Conservation (phyloP, 352 stramenopile species). For the Phytopythium vexans region DNA sequence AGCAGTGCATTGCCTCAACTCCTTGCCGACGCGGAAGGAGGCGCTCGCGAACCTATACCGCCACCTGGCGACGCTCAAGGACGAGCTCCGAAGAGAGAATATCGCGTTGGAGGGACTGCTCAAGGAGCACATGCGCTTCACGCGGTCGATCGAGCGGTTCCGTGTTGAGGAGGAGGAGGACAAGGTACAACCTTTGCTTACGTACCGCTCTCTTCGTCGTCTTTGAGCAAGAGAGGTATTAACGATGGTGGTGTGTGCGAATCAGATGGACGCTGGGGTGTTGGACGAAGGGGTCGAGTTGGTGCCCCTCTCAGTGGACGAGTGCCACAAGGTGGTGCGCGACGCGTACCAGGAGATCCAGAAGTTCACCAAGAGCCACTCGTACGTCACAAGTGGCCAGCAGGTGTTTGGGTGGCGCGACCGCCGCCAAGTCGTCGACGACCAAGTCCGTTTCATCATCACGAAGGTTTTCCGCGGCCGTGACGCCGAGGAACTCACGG, state of each 20-base stretch:
- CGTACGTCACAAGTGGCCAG: constrained; percentile 38
- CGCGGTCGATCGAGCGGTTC: constrained; percentile 30
- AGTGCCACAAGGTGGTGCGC: constrained; percentile 40
- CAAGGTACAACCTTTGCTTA: background rate
- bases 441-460: constrained; percentile 51
- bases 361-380: constrained; percentile 37
- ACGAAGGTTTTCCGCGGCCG: constrained; percentile 42
- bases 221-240: too few relatives aligned
- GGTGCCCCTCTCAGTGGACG: constrained; percentile 19
- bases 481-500: constrained; percentile 26
- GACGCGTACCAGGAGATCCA: constrained; percentile 36
- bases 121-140: constrained; percentile 32
- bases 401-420: constrained; percentile 59
- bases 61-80: constrained; percentile 44
- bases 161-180: constrained; percentile 26
- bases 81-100: constrained; percentile 52
- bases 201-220: too few relatives aligned
- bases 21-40: background rate
- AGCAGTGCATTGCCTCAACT: background rate
- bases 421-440: constrained; percentile 30
- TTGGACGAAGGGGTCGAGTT: constrained; percentile 8
- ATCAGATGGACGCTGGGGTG: background rate
- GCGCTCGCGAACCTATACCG: constrained; percentile 40
- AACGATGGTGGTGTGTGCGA: too few relatives aligned
- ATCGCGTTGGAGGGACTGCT: constrained; percentile 38